Evolutionary conservation across 179 eudicot species (phyloP), one percentile per base, ranked within the genome.

Genomic region (Beta corolliflora): DNA sequence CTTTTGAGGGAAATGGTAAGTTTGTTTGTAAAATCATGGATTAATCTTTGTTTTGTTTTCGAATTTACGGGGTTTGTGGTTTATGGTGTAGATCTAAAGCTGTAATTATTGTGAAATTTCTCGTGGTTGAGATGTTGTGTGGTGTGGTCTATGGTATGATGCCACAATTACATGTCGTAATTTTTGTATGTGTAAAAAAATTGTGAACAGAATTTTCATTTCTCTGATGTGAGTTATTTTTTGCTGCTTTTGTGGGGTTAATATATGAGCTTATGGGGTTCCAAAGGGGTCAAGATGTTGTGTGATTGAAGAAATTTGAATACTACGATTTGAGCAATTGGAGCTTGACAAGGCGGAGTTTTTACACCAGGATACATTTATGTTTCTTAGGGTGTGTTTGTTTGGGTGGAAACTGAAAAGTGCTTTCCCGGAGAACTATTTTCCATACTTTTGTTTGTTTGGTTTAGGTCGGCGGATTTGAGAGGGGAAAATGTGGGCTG

Each of bases 1-100:
- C 90, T 94, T 16, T 83, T 95, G 85, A 92, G 89, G 82, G 98
- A 95, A 88, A 94, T 95, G 99, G 98, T 94, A 44, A 54, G 89
- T 15, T 67, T 15, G 50, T n/a, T 3, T 60, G 29, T 60, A 23
- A 1, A 19, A 16, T 77, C 14, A 16, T 14, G n/a, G 71, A 67
- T 67, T 46, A 67, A 13, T 36, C 4, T 36, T 36, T 36, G 53
- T 48, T 67, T 14, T 36, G 71, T 31, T n/a, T 3, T 61, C 21
- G 66, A 5, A n/a, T 63, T 23, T 61, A 25, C 10, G 16, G 31
- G 46, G n/a, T 29, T 9, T 23, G 2, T 25, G 69, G 69, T 65
- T 65, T 67, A 67, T 36, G 21, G 7, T 67, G 14, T 67, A 29
- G 48, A 67, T 67, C 69, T 9, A 65, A 23, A 25, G 69, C 19